A percentile compares a stretch with the other conserved stretches of the same genome.
phyloP scores from a whole-genome alignment of 306 rosid species.

The Castanea sativa region DNA sequence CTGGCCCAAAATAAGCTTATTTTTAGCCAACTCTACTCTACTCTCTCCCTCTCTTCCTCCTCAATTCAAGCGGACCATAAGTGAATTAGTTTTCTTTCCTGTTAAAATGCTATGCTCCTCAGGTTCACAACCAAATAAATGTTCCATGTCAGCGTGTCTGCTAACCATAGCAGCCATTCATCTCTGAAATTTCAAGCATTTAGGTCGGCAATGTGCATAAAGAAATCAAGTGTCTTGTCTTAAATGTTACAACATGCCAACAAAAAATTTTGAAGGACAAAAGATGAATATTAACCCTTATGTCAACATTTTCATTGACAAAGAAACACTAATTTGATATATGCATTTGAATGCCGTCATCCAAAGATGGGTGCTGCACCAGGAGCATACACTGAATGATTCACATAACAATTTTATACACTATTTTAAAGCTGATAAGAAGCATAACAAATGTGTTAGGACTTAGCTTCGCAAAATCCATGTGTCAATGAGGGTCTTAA shows the following conservation, averaged over 20 bases:
- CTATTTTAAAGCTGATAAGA: neutral
- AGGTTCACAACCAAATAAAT: too few species aligned
- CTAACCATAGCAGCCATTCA: neutral
- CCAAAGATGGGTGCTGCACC: neutral
- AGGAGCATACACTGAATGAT: neutral
- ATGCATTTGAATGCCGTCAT: neutral
- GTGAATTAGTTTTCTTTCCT: neutral
- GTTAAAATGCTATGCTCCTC: neutral
- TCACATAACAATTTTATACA: neutral
- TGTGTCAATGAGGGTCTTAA: too few species aligned
- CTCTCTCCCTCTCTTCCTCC: too few species aligned
- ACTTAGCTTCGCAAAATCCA: too few species aligned
- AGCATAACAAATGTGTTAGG: too few species aligned
- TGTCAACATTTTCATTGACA: neutral
- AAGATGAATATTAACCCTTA: neutral
- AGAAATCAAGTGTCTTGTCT: neutral
- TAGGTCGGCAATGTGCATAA: neutral
- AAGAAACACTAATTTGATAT: neutral
- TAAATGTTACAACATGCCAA: neutral
- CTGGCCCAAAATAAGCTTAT: too few species aligned
- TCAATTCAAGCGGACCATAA: neutral
- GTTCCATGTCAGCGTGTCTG: neutral
- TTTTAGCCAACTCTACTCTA: too few species aligned
- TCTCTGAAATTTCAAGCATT: neutral
- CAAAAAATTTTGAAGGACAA: neutral